Evolutionary conservation across 140 eudicot species (phyloP), one percentile per base, ranked within the genome.

Genomic region (Oenanthe javanica): DNA sequence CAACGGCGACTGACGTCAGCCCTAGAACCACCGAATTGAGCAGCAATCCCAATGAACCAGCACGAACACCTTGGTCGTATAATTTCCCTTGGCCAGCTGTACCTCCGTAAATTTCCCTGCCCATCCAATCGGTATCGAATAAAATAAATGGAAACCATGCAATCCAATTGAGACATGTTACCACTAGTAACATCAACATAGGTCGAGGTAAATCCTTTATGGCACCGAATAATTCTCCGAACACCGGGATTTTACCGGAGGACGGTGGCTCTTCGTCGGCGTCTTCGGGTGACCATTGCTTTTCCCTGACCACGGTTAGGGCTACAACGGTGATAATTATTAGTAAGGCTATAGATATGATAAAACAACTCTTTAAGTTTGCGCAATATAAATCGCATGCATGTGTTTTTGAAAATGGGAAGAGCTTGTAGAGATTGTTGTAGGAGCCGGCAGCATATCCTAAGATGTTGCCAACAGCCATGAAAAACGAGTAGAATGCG

Each of bases 61-160:
- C 91, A 6, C 86, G 89, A 2, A 92, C 97, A 3, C 97, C 97
- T 0, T 9, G 77, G 74, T 85, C 88, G 80, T 88, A 92, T 82
- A 80, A 23, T 51, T 55, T 75, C 2, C 87, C 84, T 0, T 82
- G 82, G 0, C 86, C 86, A 6, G 81, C 79, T 40, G 77, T 47
- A 21, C 97, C 93, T 4, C 97, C 97, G 80, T 85, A 92, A 21
- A 92, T 85, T 72, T 91, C 97, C 19, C 77, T 50, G 0, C 91
- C 94, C 91, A 89, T 89, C 97, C 97, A 91, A 64, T 91, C 97
- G 0, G 97, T 91, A 49, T 91, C 91, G 25, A 79, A 91, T 78
- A 91, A 77, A 61, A 89, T n/a, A 81, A 91, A 91, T 0, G 97
- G 94, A 74, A 91, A 91, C 97, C 97, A 91, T 1, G 88, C 97